Evolutionary conservation across 2,329 filamentous ascomycete species (phyloP).

Genomic region (Aureobasidium leucospermi): DNA sequence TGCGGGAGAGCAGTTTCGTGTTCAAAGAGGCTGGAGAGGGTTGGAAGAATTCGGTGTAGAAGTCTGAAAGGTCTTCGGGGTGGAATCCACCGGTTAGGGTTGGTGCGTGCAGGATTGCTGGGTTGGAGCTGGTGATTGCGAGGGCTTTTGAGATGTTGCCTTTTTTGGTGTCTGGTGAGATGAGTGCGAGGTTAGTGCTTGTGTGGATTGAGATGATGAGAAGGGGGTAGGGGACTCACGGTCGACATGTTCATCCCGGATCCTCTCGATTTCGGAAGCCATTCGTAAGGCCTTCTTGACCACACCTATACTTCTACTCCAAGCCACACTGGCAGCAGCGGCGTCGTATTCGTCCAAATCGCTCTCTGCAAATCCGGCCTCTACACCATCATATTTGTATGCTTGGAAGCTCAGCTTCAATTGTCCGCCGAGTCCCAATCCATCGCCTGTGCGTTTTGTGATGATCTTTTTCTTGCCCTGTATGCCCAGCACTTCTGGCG

Average conservation of each 20-base stretch:
- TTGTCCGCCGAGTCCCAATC: slow-evolving; percentile 43
- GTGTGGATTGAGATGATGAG: too few species aligned
- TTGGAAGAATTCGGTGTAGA: slow-evolving; percentile 53
- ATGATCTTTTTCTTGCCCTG: slow-evolving; percentile 43
- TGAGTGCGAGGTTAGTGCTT: too few species aligned
- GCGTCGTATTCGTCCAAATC: slow-evolving; percentile 62
- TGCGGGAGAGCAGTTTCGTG: slow-evolving; percentile 50
- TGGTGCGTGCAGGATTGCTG: slow-evolving; percentile 36
- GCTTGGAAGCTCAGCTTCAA: slow-evolving; percentile 33
- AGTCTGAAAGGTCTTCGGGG: slow-evolving; percentile 36
- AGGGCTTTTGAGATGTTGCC: slow-evolving; percentile 32
- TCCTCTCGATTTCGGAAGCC: slow-evolving; percentile 38
- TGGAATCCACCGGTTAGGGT: slow-evolving; percentile 42
- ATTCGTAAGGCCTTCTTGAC: slow-evolving; percentile 54
- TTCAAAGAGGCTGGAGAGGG: slow-evolving; percentile 43
- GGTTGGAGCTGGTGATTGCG: slow-evolving; percentile 30
- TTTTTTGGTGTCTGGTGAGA: slow-evolving; percentile 21
- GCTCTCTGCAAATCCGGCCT: slow-evolving; percentile 63
- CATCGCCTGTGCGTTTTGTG: slow-evolving; percentile 42
- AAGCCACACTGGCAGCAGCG: slow-evolving; percentile 58
- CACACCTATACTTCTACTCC: slow-evolving; percentile 55
- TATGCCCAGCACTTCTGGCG: slow-evolving; percentile 45
- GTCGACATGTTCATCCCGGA: slow-evolving; percentile 32
- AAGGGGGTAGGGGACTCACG: slow-evolving; percentile 7
- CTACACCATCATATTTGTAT: slow-evolving; percentile 49